Percentiles rank a stretch among this genome's conserved stretches.
phyloP scores from a whole-genome alignment of 2,329 filamentous ascomycete species.

The Nannizziopsis barbatae region DNA sequence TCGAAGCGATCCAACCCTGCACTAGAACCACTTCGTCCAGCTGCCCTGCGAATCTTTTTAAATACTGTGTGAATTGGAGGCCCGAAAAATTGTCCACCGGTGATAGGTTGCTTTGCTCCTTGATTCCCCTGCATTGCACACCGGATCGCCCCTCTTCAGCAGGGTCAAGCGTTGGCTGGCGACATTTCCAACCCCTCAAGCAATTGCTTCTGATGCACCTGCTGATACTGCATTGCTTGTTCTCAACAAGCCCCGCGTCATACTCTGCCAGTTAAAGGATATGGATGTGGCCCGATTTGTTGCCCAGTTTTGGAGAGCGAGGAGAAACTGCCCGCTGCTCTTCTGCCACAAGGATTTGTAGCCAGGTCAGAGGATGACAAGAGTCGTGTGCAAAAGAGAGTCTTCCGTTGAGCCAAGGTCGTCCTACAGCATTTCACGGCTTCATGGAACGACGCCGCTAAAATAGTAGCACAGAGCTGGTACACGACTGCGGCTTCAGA shows the following conservation, averaged over 20 bases:
- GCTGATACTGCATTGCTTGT: background rate
- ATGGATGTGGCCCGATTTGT: background rate
- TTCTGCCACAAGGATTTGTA: too few species aligned
- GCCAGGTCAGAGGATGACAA: too few species aligned
- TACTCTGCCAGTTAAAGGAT: background rate
- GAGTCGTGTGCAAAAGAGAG: background rate
- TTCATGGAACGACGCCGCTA: background rate
- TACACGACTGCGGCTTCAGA: background rate
- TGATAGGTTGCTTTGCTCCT: constrained; percentile 1
- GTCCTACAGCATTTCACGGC: background rate
- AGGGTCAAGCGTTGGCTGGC: background rate
- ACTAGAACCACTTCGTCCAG: background rate
- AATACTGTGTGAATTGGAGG: background rate
- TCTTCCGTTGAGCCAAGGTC: background rate
- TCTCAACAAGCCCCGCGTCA: background rate
- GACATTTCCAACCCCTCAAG: background rate
- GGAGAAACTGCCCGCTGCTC: background rate
- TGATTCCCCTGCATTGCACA: background rate
- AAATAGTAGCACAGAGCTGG: constrained; percentile 1
- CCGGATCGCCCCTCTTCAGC: background rate
- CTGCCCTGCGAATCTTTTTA: background rate
- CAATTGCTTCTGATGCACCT: background rate
- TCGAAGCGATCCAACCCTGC: background rate
- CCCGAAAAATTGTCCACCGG: background rate
- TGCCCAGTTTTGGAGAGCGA: background rate